These are phyloP conservation scores for Nepenthes alata DNA, from an alignment of 179 eudicot species.

Conservation along the genomic window DNA sequence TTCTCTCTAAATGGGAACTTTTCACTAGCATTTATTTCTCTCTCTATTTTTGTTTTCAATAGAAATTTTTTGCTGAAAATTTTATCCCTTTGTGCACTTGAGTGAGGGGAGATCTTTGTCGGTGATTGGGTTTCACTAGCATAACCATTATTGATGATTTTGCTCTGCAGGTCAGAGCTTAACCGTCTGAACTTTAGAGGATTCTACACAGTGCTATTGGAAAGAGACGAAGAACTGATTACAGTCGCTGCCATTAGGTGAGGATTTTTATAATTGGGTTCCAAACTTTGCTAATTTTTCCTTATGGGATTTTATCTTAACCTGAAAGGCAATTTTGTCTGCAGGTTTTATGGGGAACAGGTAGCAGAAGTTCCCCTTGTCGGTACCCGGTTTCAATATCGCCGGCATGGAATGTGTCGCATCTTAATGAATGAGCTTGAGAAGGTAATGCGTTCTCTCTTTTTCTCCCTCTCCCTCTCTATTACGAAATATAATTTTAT, in stretches of 20 bases:
- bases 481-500: too few relatives aligned
- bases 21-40: too few relatives aligned
- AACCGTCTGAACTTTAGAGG: constrained; percentile 77
- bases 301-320: constrained; percentile 8
- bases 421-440: constrained; percentile 71
- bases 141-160: constrained; percentile 3
- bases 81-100: not conserved
- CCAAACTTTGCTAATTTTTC: constrained; percentile 2
- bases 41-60: not conserved
- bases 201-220: constrained; percentile 75
- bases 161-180: constrained; percentile 56
- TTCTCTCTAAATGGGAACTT: not conserved
- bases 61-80: too few relatives aligned
- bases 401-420: constrained; percentile 87
- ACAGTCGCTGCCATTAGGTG: constrained; percentile 75
- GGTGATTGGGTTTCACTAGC: not conserved
- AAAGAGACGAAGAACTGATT: constrained; percentile 73
- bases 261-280: not conserved
- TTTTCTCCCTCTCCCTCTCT: not conserved
- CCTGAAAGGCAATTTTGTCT: constrained; percentile 13
- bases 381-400: constrained; percentile 75
- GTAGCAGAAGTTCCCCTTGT: constrained; percentile 92
- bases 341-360: constrained; percentile 63
- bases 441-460: constrained; percentile 38
- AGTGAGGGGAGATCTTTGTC: not conserved